Base-by-base conservation (phyloP, 176 grass and related monocot species). In the Juncus effusus region DNA sequence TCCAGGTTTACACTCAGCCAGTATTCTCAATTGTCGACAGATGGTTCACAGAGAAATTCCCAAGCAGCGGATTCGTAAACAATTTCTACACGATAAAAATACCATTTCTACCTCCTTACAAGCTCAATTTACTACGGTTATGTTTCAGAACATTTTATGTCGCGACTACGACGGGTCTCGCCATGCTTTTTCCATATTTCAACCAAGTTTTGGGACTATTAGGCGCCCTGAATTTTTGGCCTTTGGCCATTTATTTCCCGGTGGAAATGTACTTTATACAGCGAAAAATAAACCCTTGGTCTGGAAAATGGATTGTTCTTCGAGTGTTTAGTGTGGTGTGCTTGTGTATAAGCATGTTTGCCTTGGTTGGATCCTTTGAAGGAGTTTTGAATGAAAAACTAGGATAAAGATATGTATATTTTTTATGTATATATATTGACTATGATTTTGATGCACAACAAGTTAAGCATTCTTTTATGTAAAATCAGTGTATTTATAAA, bases 121-220 rank as follows among this genome's bases (percentile, higher is more conserved):
- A 10, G 41, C 16, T 88, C 59, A 93, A 85, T 77, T 73, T 82
- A 16, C 62, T 88, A 60, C 73, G 81, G 62, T 7, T 85, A 5
- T 81, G 77, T 73, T 85, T 85, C 65, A 76, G 89, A 70, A 75
- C 85, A 19, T 50, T 63, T 51, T 93, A 88, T 67, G 89, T 88
- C 45, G 85, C 67, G 6, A 74, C 66, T 70, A 88, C 89, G 0
- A 92, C 89, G 16, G 84, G 45, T 59, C 65, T 93, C 5, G 84
- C 84, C 0, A 53, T 93, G n/a, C 40, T 88, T 60, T 82, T 93
- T 60, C 84, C 89, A 45, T 88, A 85, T 81, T 93, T 93, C 89
- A 93, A 93, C 62, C 69, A 93, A 69, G 81, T 93, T 51, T 63
- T 93, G 58, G 89, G 84, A n/a, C 50, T 88, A 50, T 67, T 93